Percentiles rank a stretch among this genome's conserved stretches.
These are phyloP conservation scores for Clarireedia monteithiana DNA, from an alignment of 2,329 filamentous ascomycete genomes.

Conservation along the genomic window DNA sequence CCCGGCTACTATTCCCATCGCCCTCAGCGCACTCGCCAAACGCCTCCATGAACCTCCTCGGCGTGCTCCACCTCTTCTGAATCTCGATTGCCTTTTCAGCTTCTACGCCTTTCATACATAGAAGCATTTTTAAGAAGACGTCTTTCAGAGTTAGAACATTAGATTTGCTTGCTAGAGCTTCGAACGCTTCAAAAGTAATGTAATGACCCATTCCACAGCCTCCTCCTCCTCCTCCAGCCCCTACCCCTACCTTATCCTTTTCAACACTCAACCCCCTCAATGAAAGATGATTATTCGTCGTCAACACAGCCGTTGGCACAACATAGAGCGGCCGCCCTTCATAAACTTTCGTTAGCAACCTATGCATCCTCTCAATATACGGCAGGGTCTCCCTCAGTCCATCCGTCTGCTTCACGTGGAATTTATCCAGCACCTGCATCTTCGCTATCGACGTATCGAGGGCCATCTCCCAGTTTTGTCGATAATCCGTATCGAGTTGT, in stretches of 20 bases:
- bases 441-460: slow-evolving; percentile 67
- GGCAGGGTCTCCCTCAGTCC: slow-evolving; percentile 72
- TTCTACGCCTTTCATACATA: slow-evolving; percentile 69
- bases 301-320: slow-evolving; percentile 58
- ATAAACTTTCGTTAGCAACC: slow-evolving; percentile 58
- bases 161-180: slow-evolving; percentile 66
- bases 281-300: slow-evolving; percentile 52
- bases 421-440: slow-evolving; percentile 71
- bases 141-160: slow-evolving; percentile 67
- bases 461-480: slow-evolving; percentile 59
- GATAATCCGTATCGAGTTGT: slow-evolving; percentile 45
- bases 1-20: slow-evolving; percentile 29
- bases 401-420: slow-evolving; percentile 68
- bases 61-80: slow-evolving; percentile 70
- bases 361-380: slow-evolving; percentile 67
- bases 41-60: slow-evolving; percentile 61
- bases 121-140: slow-evolving; percentile 76
- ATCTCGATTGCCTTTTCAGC: slow-evolving; percentile 75
- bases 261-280: neutral
- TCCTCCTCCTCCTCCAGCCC: slow-evolving; percentile 9
- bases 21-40: slow-evolving; percentile 37
- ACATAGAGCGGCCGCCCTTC: slow-evolving; percentile 49
- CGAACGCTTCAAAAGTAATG: slow-evolving; percentile 65
- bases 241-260: neutral
- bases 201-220: slow-evolving; percentile 37